Evolutionary conservation across 1,139 yeast genomes (phyloP).

Genomic region (Candida sanyaensis): DNA sequence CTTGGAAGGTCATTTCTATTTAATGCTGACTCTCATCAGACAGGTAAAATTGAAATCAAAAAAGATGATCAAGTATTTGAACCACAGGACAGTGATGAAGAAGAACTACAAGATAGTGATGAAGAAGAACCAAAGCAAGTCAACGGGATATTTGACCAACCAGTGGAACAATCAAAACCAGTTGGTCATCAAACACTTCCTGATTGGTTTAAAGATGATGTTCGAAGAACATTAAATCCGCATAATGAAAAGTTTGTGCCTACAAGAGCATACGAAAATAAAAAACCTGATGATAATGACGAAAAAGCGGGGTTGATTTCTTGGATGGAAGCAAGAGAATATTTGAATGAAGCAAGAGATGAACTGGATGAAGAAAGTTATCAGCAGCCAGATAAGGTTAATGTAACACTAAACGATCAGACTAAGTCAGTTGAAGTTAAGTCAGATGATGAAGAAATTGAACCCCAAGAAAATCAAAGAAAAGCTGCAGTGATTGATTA

Average conservation of each 20-base stretch:
- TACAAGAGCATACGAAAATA: conserved; percentile 7
- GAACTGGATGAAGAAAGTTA: conserved; percentile 5
- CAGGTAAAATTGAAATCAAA: conserved; percentile 8
- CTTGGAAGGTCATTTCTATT: conserved; percentile 14
- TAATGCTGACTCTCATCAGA: conserved; percentile 7
- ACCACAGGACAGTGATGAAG: conserved; percentile 12
- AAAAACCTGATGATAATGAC: conserved; percentile 32
- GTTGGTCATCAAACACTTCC: conserved; percentile 22
- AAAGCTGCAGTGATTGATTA: conserved; percentile 46
- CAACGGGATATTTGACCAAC: background rate
- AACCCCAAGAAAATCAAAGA: conserved; percentile 8
- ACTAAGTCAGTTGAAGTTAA: background rate
- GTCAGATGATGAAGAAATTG: conserved; percentile 27
- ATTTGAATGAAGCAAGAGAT: conserved; percentile 11
- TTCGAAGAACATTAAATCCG: conserved; percentile 16
- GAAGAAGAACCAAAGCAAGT: conserved; percentile 1
- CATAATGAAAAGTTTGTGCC: conserved; percentile 14
- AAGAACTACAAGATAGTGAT: too few species aligned
- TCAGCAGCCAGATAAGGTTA: conserved; percentile 11
- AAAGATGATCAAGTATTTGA: conserved; percentile 9
- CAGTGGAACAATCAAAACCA: background rate
- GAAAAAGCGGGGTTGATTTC: conserved; percentile 52
- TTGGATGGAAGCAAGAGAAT: conserved; percentile 45
- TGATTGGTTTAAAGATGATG: conserved; percentile 31
- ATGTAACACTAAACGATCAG: background rate